These are phyloP conservation scores for Westerdykella aurantiaca DNA, from an alignment of 2,329 filamentous ascomycete genomes.

Conservation along the genomic window DNA sequence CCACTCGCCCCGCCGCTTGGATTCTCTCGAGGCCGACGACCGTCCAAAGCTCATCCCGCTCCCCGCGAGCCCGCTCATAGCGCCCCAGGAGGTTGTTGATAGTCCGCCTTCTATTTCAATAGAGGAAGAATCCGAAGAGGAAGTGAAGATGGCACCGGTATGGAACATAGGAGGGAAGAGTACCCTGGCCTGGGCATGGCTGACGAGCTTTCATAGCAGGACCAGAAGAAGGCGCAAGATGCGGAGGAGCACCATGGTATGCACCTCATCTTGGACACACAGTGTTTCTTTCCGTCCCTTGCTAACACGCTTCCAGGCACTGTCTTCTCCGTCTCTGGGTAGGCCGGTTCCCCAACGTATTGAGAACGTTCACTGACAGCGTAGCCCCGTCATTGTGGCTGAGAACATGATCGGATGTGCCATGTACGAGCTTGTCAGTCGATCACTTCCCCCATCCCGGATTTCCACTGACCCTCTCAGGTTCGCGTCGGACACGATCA, in stretches of 20 bases:
- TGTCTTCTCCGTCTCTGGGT: constrained; percentile 67
- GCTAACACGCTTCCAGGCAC: constrained; percentile 41
- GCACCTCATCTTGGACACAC: constrained; percentile 10
- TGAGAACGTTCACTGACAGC: constrained; percentile 2
- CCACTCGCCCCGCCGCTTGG: constrained; percentile 25
- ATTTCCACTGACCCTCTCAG: constrained; percentile 41
- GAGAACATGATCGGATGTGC: constrained; percentile 98
- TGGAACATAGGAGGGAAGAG: background rate
- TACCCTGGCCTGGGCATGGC: constrained; percentile 10
- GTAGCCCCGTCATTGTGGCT: constrained; percentile 83
- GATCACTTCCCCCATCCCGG: background rate
- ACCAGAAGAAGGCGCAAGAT: constrained; percentile 40
- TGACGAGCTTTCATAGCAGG: constrained; percentile 17
- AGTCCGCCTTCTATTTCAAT: constrained; percentile 17
- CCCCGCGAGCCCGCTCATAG: constrained; percentile 30
- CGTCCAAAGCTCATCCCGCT: constrained; percentile 31
- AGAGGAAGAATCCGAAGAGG: constrained; percentile 2
- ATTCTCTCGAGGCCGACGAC: constrained; percentile 22
- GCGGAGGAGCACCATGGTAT: constrained; percentile 54
- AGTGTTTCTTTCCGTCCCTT: background rate
- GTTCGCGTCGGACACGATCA: constrained; percentile 88
- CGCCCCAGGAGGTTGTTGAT: constrained; percentile 22
- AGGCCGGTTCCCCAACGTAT: constrained; percentile 18
- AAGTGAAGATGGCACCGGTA: constrained; percentile 37
- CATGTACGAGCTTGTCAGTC: constrained; percentile 93